Evolutionary conservation across 495 filamentous ascomycete genomes (phyloP).

Genomic region (Tuber magnatum): DNA sequence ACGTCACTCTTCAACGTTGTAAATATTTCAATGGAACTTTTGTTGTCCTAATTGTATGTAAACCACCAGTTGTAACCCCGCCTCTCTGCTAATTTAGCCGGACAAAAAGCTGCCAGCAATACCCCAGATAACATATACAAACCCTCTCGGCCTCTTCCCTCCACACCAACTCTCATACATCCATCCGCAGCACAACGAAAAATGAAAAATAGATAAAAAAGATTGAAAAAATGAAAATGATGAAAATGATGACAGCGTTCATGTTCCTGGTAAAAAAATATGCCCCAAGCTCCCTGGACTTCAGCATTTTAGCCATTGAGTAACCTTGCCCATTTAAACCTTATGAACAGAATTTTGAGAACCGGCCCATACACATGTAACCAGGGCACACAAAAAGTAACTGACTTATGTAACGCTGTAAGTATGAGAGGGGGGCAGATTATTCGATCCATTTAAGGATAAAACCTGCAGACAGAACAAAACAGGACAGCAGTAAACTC

Average conservation of each 20-base stretch:
- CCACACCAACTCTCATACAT: neutral
- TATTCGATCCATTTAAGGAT: neutral
- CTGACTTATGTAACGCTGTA: neutral
- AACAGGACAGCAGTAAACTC: neutral
- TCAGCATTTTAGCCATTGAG: neutral
- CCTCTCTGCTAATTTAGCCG: neutral
- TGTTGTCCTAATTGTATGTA: neutral
- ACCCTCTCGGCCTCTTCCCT: neutral
- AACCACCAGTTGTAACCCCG: neutral
- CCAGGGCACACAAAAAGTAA: neutral
- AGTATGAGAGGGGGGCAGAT: neutral
- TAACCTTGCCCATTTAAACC: neutral
- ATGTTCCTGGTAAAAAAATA: neutral
- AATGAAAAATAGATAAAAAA: too few relatives aligned
- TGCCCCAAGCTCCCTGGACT: neutral
- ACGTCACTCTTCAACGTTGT: neutral
- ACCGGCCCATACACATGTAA: neutral
- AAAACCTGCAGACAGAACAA: neutral
- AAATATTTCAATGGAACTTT: neutral
- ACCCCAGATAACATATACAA: neutral
- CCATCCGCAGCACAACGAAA: neutral
- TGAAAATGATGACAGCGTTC: neutral
- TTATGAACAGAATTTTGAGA: neutral
- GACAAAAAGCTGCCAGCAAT: neutral
- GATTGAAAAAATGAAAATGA: too few relatives aligned